A percentile compares a stretch with the other conserved stretches of the same genome.
Evolutionary conservation across 768 basidiomycete species (phyloP).

Genomic region (Pleurotus ostreatus): DNA sequence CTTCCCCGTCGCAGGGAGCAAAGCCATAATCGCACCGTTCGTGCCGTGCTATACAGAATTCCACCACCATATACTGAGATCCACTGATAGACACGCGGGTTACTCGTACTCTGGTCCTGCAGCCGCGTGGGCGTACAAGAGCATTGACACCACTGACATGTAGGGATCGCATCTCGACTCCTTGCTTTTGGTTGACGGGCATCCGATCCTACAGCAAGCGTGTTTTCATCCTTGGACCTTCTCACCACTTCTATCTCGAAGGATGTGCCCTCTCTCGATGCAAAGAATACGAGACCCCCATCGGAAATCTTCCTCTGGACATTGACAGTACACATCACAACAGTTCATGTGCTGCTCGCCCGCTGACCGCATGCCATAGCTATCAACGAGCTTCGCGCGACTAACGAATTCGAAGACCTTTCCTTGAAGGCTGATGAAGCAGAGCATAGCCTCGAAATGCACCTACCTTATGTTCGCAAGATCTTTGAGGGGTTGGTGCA

Average conservation of each 20-base stretch:
- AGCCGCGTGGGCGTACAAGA: conserved; percentile 95
- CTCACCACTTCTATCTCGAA: conserved; percentile 85
- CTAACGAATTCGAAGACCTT: conserved; percentile 72
- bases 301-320: conserved; percentile 82
- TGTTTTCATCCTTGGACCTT: conserved; percentile 93
- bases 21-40: conserved; percentile 94
- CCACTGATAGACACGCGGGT: conserved; percentile 76
- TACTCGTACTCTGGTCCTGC: conserved; percentile 92
- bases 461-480: conserved; percentile 87
- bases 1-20: conserved; percentile 51
- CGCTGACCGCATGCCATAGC: conserved; percentile 36
- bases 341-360: background rate
- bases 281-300: conserved; percentile 74
- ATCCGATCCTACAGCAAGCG: conserved; percentile 56
- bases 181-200: conserved; percentile 3
- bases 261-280: conserved; percentile 87
- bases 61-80: background rate
- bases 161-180: conserved; percentile 32
- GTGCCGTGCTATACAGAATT: conserved; percentile 25
- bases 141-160: conserved; percentile 81
- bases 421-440: conserved; percentile 71
- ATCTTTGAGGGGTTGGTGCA: conserved; percentile 69
- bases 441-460: conserved; percentile 98
- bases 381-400: conserved; percentile 57
- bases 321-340: conserved; percentile 49